phyloP scores from a whole-genome alignment of 176 grass and related monocot genomes.

The Urochloa ruziziensis region DNA sequence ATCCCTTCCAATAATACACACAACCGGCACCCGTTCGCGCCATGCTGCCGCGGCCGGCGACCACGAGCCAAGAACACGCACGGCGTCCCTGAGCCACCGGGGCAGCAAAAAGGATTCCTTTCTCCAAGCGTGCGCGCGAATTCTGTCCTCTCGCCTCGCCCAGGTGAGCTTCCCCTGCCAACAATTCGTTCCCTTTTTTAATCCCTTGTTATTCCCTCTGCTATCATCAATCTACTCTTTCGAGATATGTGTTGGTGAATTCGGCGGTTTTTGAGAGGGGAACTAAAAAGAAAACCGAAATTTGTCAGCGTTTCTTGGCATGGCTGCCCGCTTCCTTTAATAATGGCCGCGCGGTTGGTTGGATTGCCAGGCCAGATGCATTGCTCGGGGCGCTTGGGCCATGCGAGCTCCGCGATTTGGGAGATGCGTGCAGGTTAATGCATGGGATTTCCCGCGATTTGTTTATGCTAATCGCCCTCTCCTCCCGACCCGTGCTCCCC shows the following conservation, averaged over 20 bases:
- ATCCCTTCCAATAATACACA: constrained; percentile 18
- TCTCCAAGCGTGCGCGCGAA: constrained; percentile 17
- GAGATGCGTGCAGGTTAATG: constrained; percentile 48
- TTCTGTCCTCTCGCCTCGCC: constrained; percentile 6
- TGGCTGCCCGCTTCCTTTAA: constrained; percentile 28
- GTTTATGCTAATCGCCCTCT: constrained; percentile 29
- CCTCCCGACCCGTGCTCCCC: constrained; percentile 1
- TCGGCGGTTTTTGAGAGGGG: background rate
- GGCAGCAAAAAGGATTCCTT: constrained; percentile 8
- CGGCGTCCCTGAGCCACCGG: constrained; percentile 22
- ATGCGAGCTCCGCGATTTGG: constrained; percentile 39
- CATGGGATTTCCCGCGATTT: constrained; percentile 43
- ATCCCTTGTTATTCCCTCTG: background rate
- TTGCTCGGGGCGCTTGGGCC: constrained; percentile 40
- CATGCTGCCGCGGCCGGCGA: constrained; percentile 45
- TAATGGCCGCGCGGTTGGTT: constrained; percentile 39
- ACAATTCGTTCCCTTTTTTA: background rate
- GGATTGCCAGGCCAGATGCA: constrained; percentile 41
- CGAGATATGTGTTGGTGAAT: constrained; percentile 39
- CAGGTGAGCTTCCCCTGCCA: constrained; percentile 45
- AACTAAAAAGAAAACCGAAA: background rate
- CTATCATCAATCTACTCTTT: constrained; percentile 24
- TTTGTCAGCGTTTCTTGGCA: constrained; percentile 27
- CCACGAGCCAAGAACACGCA: constrained; percentile 35
- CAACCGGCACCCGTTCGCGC: constrained; percentile 18